Evolutionary conservation across 331 rosid genomes (phyloP).

Genomic region (Pyracantha coccinea): DNA sequence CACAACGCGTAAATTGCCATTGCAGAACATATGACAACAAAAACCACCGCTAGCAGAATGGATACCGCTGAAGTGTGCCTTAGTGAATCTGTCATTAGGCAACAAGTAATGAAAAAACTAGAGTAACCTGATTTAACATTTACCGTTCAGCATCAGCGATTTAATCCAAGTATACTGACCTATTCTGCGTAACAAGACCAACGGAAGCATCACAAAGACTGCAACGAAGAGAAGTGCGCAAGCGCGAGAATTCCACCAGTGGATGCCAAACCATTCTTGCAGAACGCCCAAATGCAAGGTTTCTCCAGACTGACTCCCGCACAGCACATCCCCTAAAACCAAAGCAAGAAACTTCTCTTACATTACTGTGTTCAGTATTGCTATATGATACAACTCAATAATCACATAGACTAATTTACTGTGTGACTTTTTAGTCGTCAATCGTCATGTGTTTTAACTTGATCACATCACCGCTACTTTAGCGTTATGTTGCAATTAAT

Average conservation of each 20-base stretch:
- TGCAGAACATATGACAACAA: slow-evolving; percentile 20
- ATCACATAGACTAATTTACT: background rate
- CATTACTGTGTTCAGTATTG: background rate
- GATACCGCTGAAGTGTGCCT: slow-evolving; percentile 22
- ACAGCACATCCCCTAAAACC: slow-evolving; percentile 21
- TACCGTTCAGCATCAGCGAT: too few relatives aligned
- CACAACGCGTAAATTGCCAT: slow-evolving; percentile 16
- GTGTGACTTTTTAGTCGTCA: background rate
- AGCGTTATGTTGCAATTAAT: too few relatives aligned
- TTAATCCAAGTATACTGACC: background rate
- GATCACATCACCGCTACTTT: too few relatives aligned
- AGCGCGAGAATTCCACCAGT: slow-evolving; percentile 28
- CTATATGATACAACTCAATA: too few relatives aligned
- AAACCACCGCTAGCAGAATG: slow-evolving; percentile 13
- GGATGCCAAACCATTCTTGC: slow-evolving; percentile 26
- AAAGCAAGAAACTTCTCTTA: background rate
- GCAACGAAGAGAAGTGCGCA: slow-evolving; percentile 14
- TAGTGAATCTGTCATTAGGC: slow-evolving; percentile 15
- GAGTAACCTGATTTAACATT: background rate
- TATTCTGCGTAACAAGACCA: slow-evolving; percentile 8
- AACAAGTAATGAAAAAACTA: background rate
- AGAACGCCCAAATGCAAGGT: slow-evolving; percentile 10
- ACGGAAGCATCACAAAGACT: slow-evolving; percentile 11
- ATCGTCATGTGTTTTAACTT: too few relatives aligned
- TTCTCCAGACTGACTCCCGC: slow-evolving; percentile 15